These are phyloP conservation scores for Lasiosphaeria ovina DNA, from an alignment of 495 filamentous ascomycete genomes.

Conservation along the genomic window DNA sequence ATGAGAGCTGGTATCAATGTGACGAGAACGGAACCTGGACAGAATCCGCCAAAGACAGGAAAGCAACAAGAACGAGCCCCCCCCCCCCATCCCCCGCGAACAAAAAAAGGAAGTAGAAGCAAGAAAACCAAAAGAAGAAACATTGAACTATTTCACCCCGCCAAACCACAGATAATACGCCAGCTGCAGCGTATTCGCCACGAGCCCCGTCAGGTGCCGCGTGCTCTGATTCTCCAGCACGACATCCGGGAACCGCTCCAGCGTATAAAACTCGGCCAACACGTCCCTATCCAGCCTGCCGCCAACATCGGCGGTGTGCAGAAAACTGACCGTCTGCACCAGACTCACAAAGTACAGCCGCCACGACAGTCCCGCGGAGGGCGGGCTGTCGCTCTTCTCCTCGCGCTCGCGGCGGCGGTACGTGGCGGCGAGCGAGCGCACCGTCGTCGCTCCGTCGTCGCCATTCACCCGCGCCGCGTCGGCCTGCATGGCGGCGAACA, in stretches of 20 bases:
- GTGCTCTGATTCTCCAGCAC: conserved; percentile 1
- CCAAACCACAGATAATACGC: conserved; percentile 5
- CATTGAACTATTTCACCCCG: neutral
- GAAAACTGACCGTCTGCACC: conserved; percentile 12
- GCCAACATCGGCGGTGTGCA: conserved; percentile 10
- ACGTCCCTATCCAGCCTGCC: conserved; percentile 4
- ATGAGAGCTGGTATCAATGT: too few species aligned
- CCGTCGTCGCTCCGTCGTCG: conserved; percentile 27
- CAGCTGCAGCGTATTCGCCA: conserved; percentile 4
- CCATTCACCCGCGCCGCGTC: conserved; percentile 17
- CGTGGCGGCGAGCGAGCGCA: conserved; percentile 29
- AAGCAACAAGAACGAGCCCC: too few species aligned
- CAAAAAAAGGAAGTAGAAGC: too few species aligned
- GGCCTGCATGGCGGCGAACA: conserved; percentile 32
- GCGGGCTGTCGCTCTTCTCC: conserved; percentile 24
- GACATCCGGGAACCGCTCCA: conserved; percentile 10
- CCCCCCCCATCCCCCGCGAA: too few species aligned
- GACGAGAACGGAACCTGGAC: too few species aligned
- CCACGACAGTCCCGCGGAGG: conserved; percentile 2
- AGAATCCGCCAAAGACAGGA: too few species aligned
- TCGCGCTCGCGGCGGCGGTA: conserved; percentile 30
- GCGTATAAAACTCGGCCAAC: conserved; percentile 1
- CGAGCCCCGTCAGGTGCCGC: conserved; percentile 4
- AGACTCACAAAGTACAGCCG: conserved; percentile 16
- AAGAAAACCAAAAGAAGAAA: too few species aligned